phyloP scores from a whole-genome alignment of 202 grass and related monocot species.

The Elaeis oleifera region DNA sequence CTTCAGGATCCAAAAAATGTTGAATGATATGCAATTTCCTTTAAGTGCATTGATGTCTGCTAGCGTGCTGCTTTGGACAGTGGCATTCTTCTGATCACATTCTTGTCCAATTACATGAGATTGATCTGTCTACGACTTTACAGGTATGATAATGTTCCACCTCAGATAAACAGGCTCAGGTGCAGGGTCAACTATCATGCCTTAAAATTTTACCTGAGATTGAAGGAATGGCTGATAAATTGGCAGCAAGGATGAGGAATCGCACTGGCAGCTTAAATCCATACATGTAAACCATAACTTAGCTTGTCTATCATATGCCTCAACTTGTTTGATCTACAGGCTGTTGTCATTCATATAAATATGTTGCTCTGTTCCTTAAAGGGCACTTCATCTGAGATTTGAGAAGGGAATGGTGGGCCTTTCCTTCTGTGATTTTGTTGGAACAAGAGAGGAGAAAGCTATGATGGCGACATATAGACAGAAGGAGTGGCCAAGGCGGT shows the following conservation, averaged over 20 bases:
- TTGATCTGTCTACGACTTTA: constrained; percentile 9
- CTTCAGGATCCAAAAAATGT: too few relatives aligned
- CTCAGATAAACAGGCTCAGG: constrained; percentile 86
- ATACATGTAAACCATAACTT: constrained; percentile 58
- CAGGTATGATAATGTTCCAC: constrained; percentile 98
- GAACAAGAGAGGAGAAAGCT: constrained; percentile 83
- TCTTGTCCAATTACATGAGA: background rate
- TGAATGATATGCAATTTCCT: background rate
- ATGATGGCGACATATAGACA: constrained; percentile 94
- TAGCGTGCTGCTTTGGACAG: too few relatives aligned
- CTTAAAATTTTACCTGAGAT: constrained; percentile 91
- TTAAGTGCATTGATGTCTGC: too few relatives aligned
- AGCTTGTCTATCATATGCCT: constrained; percentile 2
- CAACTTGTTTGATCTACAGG: constrained; percentile 1
- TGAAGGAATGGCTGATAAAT: constrained; percentile 90
- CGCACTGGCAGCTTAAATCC: constrained; percentile 62
- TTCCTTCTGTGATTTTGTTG: constrained; percentile 96
- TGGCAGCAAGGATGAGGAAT: constrained; percentile 86
- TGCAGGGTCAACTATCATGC: constrained; percentile 98
- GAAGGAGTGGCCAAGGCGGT: constrained; percentile 89
- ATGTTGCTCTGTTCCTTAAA: constrained; percentile 28
- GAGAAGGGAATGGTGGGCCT: constrained; percentile 98
- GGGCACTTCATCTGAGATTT: constrained; percentile 97
- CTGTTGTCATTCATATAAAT: constrained; percentile 20
- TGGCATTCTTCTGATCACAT: background rate